Base-by-base conservation (phyloP, 148 eudicot species). In the Cornus suecica region DNA sequence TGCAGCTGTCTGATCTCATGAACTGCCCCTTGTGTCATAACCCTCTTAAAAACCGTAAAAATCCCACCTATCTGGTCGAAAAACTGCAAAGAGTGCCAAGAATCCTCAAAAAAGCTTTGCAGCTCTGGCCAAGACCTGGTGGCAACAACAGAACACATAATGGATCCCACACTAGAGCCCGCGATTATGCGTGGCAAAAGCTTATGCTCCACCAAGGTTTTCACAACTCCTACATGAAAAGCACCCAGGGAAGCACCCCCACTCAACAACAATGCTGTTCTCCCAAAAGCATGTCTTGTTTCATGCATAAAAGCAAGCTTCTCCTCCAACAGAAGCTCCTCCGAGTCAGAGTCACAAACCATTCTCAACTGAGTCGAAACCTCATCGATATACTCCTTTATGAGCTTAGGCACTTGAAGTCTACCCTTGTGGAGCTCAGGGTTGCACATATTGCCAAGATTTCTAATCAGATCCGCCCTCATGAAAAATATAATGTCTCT, bases 101-200 rank as follows among this genome's bases (percentile, higher is more conserved):
- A 90, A 79, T 96, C 93, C 78, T 96, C 97, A 34, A 96, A 96
- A 82, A 90, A 96, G 58, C 91, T 90, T 76, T 91, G 98, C 26
- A 96, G 94, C 89, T 96, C 98, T 6, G 98, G 98, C 98, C 98
- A 93, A 22, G 98, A 90, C 73, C 92, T 84, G n/a, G 98, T 93
- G 63, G 94, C 99, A 48, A 96, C 88, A 34, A 93, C 81, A 2
- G 94, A 70, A 69, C 99, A 96, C 88, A 93, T 92, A 42, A 95
- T 82, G 0, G 98, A 95, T 70, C 99, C 99, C 29, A 95, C 98
- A 76, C 98, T 95, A 13, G 97, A 93, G 22, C 99, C 98, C 6
- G 99, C 97, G 42, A 93, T 87, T 60, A 93, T 90, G 51, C 98
- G 83, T 0, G 99, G 99, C 83, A 96, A 69, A 64, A 96, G 93